Conservation (phyloP, 2,329 filamentous ascomycete genomes). For the Akanthomyces dipterigenus region DNA sequence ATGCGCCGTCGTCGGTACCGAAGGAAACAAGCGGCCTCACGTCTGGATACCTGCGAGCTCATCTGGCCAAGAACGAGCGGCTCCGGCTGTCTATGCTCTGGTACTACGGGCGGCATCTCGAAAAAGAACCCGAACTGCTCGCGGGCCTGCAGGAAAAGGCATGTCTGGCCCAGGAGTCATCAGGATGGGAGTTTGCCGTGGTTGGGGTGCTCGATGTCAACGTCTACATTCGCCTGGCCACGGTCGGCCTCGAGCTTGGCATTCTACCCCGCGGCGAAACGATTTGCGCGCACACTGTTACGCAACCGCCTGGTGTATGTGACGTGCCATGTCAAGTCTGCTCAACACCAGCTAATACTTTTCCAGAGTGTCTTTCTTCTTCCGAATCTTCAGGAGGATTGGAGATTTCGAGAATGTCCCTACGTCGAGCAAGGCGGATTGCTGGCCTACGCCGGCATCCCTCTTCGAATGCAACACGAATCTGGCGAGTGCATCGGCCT, state of each 20-base stretch:
- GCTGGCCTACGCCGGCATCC: constrained; percentile 34
- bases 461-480: constrained; percentile 32
- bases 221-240: constrained; percentile 35
- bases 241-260: constrained; percentile 33
- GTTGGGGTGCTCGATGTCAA: constrained; percentile 37
- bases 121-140: constrained; percentile 33
- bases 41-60: constrained; percentile 18
- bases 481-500: constrained; percentile 32
- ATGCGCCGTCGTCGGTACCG: not conserved
- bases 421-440: constrained; percentile 34
- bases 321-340: not conserved
- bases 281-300: constrained; percentile 38
- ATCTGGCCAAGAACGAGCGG: constrained; percentile 23
- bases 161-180: constrained; percentile 31
- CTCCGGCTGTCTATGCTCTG: constrained; percentile 30
- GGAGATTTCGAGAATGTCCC: constrained; percentile 35
- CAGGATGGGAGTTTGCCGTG: constrained; percentile 40
- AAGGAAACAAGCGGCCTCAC: not conserved
- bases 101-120: constrained; percentile 36
- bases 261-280: constrained; percentile 38
- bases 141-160: constrained; percentile 36
- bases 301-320: constrained; percentile 25
- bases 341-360: not conserved
- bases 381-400: constrained; percentile 35
- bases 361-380: constrained; percentile 32